A percentile compares a stretch with the other conserved stretches of the same genome.
These are phyloP conservation scores for Funneliformis mosseae DNA, from an alignment of 192 early-diverging fungal species.

Conservation along the genomic window DNA sequence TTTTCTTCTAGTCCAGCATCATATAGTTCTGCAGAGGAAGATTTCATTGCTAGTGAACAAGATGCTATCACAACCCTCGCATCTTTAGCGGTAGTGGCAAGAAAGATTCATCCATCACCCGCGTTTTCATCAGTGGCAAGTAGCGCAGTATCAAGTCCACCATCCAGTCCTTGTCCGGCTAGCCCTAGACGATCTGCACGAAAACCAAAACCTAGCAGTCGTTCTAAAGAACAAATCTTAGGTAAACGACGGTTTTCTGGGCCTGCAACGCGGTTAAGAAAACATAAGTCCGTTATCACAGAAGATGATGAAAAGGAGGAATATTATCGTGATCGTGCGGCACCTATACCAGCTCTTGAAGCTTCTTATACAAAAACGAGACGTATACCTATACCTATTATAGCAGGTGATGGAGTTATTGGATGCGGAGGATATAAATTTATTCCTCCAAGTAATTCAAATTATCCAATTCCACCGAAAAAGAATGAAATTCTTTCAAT, in stretches of 20 bases:
- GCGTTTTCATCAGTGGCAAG: background rate
- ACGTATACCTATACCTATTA: background rate
- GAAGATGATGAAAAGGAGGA: slow-evolving; percentile 23
- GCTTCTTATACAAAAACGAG: slow-evolving; percentile 7
- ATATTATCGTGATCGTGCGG: slow-evolving; percentile 27
- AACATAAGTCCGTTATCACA: background rate
- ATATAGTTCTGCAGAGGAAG: slow-evolving; percentile 31
- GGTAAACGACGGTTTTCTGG: slow-evolving; percentile 29
- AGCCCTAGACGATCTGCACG: slow-evolving; percentile 24
- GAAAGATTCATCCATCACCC: background rate
- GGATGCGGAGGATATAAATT: slow-evolving; percentile 2
- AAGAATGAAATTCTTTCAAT: background rate
- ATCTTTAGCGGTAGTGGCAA: background rate
- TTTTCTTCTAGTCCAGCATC: slow-evolving; percentile 30
- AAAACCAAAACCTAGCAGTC: slow-evolving; percentile 24
- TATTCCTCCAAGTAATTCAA: slow-evolving; percentile 3
- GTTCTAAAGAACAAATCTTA: slow-evolving; percentile 28
- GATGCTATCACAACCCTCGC: background rate
- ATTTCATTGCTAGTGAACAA: background rate
- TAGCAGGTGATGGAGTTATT: slow-evolving; percentile 4
- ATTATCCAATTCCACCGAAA: slow-evolving; percentile 18
- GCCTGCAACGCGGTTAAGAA: slow-evolving; percentile 27
- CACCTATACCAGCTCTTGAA: slow-evolving; percentile 14
- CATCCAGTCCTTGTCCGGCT: background rate
- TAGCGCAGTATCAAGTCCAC: slow-evolving; percentile 5